These are phyloP conservation scores for Geum urbanum DNA, from an alignment of 306 rosid species.

Conservation along the genomic window DNA sequence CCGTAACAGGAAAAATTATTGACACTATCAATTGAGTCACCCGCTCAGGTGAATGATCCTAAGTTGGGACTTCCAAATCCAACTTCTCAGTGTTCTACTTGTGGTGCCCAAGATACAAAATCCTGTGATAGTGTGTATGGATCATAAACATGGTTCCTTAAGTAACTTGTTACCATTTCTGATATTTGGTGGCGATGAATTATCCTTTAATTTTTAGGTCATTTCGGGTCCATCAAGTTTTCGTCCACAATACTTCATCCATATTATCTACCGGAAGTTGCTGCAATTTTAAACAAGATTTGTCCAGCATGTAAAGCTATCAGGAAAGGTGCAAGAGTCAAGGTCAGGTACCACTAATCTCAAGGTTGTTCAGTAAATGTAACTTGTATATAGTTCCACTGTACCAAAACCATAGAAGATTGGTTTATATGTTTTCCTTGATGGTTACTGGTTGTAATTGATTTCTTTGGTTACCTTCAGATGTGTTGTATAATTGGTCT, in stretches of 20 bases:
- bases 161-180: slow-evolving; percentile 10
- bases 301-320: slow-evolving; percentile 80
- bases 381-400: neutral
- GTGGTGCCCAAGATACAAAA: slow-evolving; percentile 54
- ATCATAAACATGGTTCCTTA: slow-evolving; percentile 19
- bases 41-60: slow-evolving; percentile 69
- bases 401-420: neutral
- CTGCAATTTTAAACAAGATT: slow-evolving; percentile 68
- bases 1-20: slow-evolving; percentile 60
- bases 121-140: slow-evolving; percentile 65
- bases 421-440: neutral
- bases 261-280: slow-evolving; percentile 70
- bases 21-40: slow-evolving; percentile 43
- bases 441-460: neutral
- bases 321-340: slow-evolving; percentile 41
- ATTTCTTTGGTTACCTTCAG: neutral
- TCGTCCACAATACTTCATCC: slow-evolving; percentile 67
- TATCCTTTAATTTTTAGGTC: slow-evolving; percentile 58
- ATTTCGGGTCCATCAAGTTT: slow-evolving; percentile 74
- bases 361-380: neutral
- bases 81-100: slow-evolving; percentile 60
- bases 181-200: slow-evolving; percentile 29
- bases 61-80: slow-evolving; percentile 83
- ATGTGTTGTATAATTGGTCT: neutral
- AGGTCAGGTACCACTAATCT: slow-evolving; percentile 62